Evolutionary conservation across 805 yeast species (phyloP), one percentile per base, ranked within the genome.

Genomic region (Ogataea populi-albae): DNA sequence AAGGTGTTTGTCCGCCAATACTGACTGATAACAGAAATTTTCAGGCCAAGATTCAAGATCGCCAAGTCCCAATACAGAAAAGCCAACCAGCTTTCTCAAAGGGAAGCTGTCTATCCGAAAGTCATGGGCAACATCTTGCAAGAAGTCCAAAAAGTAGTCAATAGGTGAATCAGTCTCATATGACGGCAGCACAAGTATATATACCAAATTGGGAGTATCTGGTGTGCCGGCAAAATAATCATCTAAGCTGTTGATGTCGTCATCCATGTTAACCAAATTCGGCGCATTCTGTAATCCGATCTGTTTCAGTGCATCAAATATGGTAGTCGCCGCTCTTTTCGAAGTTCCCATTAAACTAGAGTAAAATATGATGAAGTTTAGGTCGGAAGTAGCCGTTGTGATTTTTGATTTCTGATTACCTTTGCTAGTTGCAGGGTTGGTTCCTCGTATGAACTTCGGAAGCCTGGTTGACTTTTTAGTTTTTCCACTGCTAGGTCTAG

Each of bases 91-190:
- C 25, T 69, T 61, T 20, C 74, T 65, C 49, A 88, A 64, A 3
- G 96, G 96, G 46, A 76, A 79, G 43, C 85, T 85, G 54, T 87
- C 95, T 22, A 88, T 75, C 47, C 96, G 71, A 64, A 86, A 86
- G 58, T 88, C 97, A 43, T 81, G 81, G 42, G 76, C 76, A 2
- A 94, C 86, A 37, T 88, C 96, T 44, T 76, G 71, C 46, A 88
- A 66, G 28, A 85, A 79, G 50, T 86, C 94, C 38, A 88, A 64
- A 58, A 87, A 86, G 54, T 78, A 89, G 59, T 88, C 97, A 21
- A 89, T 70, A 10, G 97, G 96, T 1, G 94, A 85, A 57, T 88
- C 97, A 0, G 89, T 84, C 46, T 87, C 96, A 55, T 88, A 88
- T 0, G 96, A 86, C 2, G 97, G 97, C 21, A 88, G 66, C 11